Evolutionary conservation across 1,284 basidiomycete species (phyloP).

Genomic region (Sanghuangporus baumii): DNA sequence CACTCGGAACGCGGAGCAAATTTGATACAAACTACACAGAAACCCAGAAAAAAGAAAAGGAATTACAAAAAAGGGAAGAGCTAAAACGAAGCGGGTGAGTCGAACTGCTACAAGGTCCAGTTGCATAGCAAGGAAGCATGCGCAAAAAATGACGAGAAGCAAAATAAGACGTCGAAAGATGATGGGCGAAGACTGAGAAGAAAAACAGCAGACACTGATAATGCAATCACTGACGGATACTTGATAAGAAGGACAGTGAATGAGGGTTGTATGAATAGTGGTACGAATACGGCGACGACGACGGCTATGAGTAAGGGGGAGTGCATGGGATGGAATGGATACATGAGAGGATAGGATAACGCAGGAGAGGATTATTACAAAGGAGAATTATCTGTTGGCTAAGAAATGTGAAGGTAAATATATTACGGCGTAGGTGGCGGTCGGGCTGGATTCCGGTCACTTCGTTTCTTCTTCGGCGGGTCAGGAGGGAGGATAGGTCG

Average conservation of each 20-base stretch:
- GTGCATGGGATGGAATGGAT: background rate
- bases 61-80: too few relatives aligned
- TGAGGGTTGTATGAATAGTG: background rate
- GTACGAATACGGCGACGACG: background rate
- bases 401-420: background rate
- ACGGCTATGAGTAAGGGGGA: background rate
- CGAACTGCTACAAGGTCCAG: too few relatives aligned
- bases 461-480: background rate
- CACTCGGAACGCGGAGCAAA: too few relatives aligned
- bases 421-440: background rate
- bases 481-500: constrained; percentile 38
- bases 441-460: background rate
- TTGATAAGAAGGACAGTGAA: background rate
- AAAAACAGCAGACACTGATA: too few relatives aligned
- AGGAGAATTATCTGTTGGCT: background rate
- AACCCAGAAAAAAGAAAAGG: too few relatives aligned
- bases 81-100: too few relatives aligned
- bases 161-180: too few relatives aligned
- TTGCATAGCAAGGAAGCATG: too few relatives aligned
- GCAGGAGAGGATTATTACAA: background rate
- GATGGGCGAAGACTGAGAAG: too few relatives aligned
- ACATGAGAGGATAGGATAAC: background rate
- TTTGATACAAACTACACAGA: too few relatives aligned
- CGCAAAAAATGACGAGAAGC: too few relatives aligned
- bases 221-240: background rate